phyloP scores from a whole-genome alignment of 2,329 filamentous ascomycete genomes.

The Zarea fungicola region DNA sequence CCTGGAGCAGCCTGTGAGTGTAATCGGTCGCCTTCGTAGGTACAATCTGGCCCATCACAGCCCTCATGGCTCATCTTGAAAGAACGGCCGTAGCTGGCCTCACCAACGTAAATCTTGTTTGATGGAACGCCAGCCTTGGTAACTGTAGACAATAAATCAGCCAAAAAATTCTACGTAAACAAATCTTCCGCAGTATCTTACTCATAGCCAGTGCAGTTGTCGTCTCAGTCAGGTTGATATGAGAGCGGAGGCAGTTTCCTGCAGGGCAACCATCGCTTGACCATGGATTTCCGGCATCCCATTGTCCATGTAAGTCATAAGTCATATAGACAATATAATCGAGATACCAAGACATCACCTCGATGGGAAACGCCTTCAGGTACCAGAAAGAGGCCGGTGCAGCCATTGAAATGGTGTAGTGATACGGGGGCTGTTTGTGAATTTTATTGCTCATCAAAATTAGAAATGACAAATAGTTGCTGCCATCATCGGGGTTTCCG shows the following conservation, averaged over 20 bases:
- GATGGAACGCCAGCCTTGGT: slow-evolving; percentile 3
- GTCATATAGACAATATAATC: slow-evolving; percentile 63
- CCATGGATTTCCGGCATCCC: slow-evolving; percentile 51
- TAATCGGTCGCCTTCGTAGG: slow-evolving; percentile 16
- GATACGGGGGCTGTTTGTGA: no score
- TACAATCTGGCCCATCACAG: slow-evolving; percentile 20
- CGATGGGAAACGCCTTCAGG: slow-evolving; percentile 43
- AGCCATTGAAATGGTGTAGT: slow-evolving; percentile 48
- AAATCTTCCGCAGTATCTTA: no score
- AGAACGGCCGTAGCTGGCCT: slow-evolving; percentile 27
- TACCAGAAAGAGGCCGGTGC: slow-evolving; percentile 42
- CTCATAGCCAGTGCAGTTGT: slow-evolving; percentile 56
- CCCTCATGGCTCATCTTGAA: slow-evolving; percentile 23
- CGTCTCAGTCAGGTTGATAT: slow-evolving; percentile 48
- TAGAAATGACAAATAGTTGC: slow-evolving; percentile 9
- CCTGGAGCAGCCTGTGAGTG: slow-evolving; percentile 21
- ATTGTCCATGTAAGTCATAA: slow-evolving; percentile 69
- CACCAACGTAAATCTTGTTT: slow-evolving; percentile 26
- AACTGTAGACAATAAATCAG: no score
- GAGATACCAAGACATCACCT: slow-evolving; percentile 39
- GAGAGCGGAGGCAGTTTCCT: slow-evolving; percentile 61
- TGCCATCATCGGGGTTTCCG: neutral
- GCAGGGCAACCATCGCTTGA: slow-evolving; percentile 41
- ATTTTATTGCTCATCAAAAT: neutral
- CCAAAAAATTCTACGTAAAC: no score